Evolutionary conservation across 106 monocot species (phyloP).

Genomic region (Posidonia australis): DNA sequence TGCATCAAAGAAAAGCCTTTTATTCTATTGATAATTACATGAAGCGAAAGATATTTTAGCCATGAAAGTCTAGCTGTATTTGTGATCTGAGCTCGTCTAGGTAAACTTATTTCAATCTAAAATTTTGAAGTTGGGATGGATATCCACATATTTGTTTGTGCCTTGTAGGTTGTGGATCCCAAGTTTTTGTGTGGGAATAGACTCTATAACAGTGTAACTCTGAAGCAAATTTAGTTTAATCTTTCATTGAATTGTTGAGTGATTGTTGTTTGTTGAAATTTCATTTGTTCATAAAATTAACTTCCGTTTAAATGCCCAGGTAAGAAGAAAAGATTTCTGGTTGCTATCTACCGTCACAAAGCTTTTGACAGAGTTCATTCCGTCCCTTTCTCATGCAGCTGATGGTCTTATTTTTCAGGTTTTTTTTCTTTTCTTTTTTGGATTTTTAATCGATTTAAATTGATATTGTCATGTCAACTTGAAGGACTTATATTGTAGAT

Average conservation of each 20-base stretch:
- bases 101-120: too few species aligned
- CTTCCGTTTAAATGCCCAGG: constrained; percentile 30
- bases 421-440: background rate
- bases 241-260: background rate
- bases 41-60: too few species aligned
- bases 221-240: background rate
- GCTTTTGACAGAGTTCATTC: constrained; percentile 74
- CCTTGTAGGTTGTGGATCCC: background rate
- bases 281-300: background rate
- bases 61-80: too few species aligned
- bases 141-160: background rate
- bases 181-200: background rate
- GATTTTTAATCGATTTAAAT: background rate
- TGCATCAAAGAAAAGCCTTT: too few species aligned
- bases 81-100: too few species aligned
- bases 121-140: too few species aligned
- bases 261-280: background rate
- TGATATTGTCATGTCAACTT: too few species aligned
- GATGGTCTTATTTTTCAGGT: constrained; percentile 99
- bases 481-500: too few species aligned
- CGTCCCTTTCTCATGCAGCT: constrained; percentile 70
- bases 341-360: constrained; percentile 73
- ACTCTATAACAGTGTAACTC: too few species aligned
- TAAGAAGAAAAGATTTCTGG: constrained; percentile 92
- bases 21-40: background rate